A percentile compares a stretch with the other conserved stretches of the same genome.
These are phyloP conservation scores for Phialophora verrucosa DNA, from an alignment of 2,329 filamentous ascomycete genomes.

Conservation along the genomic window DNA sequence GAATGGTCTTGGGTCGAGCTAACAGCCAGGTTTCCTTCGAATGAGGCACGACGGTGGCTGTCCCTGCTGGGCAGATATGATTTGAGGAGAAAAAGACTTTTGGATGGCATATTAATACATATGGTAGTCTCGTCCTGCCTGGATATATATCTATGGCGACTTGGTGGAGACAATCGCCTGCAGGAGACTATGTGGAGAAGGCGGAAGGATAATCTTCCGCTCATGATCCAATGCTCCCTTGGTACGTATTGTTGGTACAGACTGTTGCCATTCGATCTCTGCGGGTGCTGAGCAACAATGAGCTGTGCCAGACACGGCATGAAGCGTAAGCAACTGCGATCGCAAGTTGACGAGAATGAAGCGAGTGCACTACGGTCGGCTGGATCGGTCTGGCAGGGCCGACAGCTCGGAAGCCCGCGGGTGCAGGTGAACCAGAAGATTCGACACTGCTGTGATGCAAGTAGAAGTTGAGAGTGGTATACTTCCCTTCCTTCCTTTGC, in stretches of 20 bases:
- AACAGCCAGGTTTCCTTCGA: neutral
- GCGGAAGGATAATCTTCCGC: neutral
- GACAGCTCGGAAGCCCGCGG: neutral
- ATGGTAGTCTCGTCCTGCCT: neutral
- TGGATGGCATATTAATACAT: neutral
- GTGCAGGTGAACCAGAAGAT: neutral
- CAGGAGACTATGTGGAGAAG: neutral
- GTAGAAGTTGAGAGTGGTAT: neutral
- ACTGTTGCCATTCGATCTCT: neutral
- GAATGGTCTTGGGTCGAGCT: neutral
- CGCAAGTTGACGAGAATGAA: neutral
- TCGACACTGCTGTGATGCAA: neutral
- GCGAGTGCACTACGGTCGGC: neutral
- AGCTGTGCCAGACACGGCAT: neutral
- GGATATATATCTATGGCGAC: neutral
- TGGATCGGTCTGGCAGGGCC: neutral
- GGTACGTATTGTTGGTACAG: neutral
- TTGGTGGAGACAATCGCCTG: neutral
- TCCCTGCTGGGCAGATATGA: neutral
- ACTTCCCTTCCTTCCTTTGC: neutral
- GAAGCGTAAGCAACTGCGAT: neutral
- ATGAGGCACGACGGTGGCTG: neutral
- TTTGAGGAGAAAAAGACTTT: neutral
- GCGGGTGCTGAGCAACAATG: neutral
- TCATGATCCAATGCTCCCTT: neutral